These are phyloP conservation scores for Ceratocystis cubensis DNA, from an alignment of 2,329 filamentous ascomycete species.

Conservation along the genomic window DNA sequence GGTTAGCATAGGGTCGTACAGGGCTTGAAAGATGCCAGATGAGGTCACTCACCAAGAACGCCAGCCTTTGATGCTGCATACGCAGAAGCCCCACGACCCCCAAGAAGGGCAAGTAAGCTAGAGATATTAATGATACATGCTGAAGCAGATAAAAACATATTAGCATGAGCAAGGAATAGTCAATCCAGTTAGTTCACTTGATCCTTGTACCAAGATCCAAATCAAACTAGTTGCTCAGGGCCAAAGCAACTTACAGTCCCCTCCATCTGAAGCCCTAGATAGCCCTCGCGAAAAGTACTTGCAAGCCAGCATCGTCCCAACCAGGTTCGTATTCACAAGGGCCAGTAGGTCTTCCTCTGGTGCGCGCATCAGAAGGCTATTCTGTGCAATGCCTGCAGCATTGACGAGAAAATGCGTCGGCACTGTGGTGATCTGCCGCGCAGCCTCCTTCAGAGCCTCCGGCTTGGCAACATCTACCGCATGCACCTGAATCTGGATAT, in stretches of 20 bases:
- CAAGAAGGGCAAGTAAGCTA: conserved; percentile 58
- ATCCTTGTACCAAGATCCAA: background rate
- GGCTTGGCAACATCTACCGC: background rate
- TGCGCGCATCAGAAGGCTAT: conserved; percentile 48
- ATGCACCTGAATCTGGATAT: background rate
- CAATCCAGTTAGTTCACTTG: background rate
- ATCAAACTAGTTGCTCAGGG: background rate
- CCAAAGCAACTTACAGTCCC: conserved; percentile 14
- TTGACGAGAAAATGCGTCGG: conserved; percentile 56
- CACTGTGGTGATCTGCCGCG: conserved; percentile 2
- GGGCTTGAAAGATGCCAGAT: no score
- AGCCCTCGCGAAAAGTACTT: conserved; percentile 30
- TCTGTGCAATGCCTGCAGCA: conserved; percentile 61
- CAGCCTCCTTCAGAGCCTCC: background rate
- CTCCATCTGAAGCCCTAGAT: conserved; percentile 13
- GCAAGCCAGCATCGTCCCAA: conserved; percentile 51
- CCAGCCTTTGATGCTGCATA: conserved; percentile 76
- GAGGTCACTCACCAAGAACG: conserved; percentile 44
- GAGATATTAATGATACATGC: conserved; percentile 72
- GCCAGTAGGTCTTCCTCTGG: conserved; percentile 38
- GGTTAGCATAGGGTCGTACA: background rate
- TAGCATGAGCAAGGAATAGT: background rate
- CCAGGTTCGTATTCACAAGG: conserved; percentile 59
- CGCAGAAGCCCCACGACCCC: conserved; percentile 55
- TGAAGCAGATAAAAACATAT: conserved; percentile 23